Evolutionary conservation across 164 flowering plant species (phyloP).

Genomic region (Buxus sempervirens): DNA sequence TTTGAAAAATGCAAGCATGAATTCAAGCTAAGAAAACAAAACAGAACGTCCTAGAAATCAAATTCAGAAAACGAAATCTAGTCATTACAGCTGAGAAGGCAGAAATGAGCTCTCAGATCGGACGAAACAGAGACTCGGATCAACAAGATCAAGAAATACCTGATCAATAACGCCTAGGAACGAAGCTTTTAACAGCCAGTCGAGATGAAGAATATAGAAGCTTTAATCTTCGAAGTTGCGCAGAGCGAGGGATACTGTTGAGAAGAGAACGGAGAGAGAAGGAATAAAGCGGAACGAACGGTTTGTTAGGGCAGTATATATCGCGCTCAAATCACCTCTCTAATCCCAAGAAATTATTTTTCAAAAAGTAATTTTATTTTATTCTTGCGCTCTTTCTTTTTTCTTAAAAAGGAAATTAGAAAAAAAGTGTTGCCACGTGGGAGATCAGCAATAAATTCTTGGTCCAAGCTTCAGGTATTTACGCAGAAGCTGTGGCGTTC

Average conservation of each 20-base stretch:
- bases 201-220: neutral
- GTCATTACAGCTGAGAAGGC: neutral
- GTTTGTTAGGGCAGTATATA: too few species aligned
- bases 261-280: conserved; percentile 9
- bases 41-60: neutral
- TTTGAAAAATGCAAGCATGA: neutral
- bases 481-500: too few species aligned
- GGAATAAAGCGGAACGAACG: too few species aligned
- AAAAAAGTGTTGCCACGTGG: too few species aligned
- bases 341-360: too few species aligned
- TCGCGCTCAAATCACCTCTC: too few species aligned
- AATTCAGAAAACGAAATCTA: neutral
- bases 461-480: too few species aligned
- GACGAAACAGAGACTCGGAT: neutral
- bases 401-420: too few species aligned
- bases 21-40: neutral
- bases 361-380: too few species aligned
- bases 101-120: neutral
- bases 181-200: neutral
- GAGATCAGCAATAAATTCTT: too few species aligned
- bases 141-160: conserved; percentile 6
- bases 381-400: too few species aligned
- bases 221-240: neutral
- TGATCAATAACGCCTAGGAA: neutral
- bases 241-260: neutral